Evolutionary conservation across 345 rosid genomes (phyloP), one percentile per base, ranked within the genome.

Genomic region (Clausena lansium): DNA sequence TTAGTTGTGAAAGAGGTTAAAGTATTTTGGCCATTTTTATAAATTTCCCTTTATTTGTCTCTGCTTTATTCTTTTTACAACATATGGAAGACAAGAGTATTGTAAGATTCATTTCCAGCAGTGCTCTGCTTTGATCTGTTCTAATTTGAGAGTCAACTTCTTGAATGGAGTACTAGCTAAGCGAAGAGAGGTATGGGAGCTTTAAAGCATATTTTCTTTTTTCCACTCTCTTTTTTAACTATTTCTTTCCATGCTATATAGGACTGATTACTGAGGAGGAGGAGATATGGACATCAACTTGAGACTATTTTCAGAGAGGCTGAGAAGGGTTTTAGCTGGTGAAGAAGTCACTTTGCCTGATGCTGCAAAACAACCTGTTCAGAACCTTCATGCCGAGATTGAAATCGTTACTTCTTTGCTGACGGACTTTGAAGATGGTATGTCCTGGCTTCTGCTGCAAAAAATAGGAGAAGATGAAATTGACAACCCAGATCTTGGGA

Each of bases 381-480:
- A 68, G 2, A 41, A 39, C 20, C 33, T 68, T 24, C 35, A 2
- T 0, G 7, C 30, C 0, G 33, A 11, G n/a, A 0, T 14, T 24
- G 57, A 41, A 24, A 38, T 41, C 11, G 1, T 65, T 3, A 2
- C 5, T 19, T 35, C 27, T 3, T 35, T 20, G 17, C 6, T 65
- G 45, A 19, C 7, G 0, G 70, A 65, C 0, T 19, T 1, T 6
- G 10, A 63, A 30, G 0, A 6, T 11, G 20, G 7, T 0, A 11
- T 0, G 0, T 0, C 0, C 11, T 61, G 1, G 0, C 33, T 25
- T 61, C 1, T 61, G 15, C 0, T 10, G 3, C 3, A 27, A 10
- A 0, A 9, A 0, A 25, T 7, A 0, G 19, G 3, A 4, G 19
- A 10, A 4, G 6, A 1, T 11, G 10, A 47, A 47, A 47, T 47